Conservation (phyloP, 306 rosid species). For the barrel medic (Medicago truncatula) region MtrunA17r5.0-ANR NC_053045.1:60979501-60980000, state of each 20-base stretch:
- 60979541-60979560: not conserved
- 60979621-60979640: not conserved
- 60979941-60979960: not conserved
- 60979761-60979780: not conserved
- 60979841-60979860: not conserved
- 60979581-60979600: too few relatives aligned
- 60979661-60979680: not conserved
- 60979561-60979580: too few relatives aligned
- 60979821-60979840: not conserved
- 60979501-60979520: not conserved
- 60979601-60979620: not conserved
- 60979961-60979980: constrained; percentile 2
- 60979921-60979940: too few relatives aligned
- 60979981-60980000: not conserved
- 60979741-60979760: not conserved
- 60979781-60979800: not conserved
- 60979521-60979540: constrained; percentile 3
- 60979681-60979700: not conserved
- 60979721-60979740: not conserved
- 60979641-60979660: not conserved
- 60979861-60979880: not conserved
- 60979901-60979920: not conserved
- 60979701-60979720: not conserved
- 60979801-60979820: not conserved
- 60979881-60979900: not conserved